phyloP scores from a whole-genome alignment of 176 grass and related monocot genomes.

The Carex pumila region DNA sequence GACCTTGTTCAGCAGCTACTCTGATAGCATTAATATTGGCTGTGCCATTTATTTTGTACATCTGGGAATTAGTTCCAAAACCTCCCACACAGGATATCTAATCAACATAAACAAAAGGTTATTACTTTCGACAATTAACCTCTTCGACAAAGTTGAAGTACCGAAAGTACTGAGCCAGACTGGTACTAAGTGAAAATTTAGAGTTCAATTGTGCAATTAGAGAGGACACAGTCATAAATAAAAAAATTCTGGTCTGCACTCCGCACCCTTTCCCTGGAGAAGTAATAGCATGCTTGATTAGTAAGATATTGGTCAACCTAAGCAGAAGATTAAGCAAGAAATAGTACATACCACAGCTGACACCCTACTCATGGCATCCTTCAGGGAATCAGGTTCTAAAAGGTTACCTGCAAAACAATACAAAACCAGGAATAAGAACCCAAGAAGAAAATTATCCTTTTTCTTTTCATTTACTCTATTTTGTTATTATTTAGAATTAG shows the following conservation, averaged over 20 bases:
- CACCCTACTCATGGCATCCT: slow-evolving; percentile 61
- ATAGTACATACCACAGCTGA: slow-evolving; percentile 58
- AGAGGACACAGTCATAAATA: neutral
- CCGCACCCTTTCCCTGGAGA: neutral
- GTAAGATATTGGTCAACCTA: neutral
- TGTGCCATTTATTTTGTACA: slow-evolving; percentile 95
- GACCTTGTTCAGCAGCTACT: slow-evolving; percentile 83
- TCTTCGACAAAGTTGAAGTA: neutral
- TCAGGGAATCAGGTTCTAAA: slow-evolving; percentile 63
- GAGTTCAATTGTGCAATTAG: neutral
- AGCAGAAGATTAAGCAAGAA: slow-evolving; percentile 3
- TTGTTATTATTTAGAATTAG: neutral
- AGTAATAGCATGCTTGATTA: neutral
- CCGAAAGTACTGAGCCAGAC: neutral
- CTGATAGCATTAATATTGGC: slow-evolving; percentile 92
- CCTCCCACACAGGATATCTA: slow-evolving; percentile 94
- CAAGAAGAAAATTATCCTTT: neutral
- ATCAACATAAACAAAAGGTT: slow-evolving; percentile 18
- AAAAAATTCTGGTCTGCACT: neutral
- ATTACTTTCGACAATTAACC: neutral
- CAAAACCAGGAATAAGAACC: slow-evolving; percentile 23
- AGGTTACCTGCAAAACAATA: slow-evolving; percentile 54
- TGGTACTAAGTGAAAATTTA: neutral
- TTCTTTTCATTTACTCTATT: neutral
- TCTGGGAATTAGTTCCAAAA: slow-evolving; percentile 86